A percentile compares a stretch with the other conserved stretches of the same genome.
Conservation (phyloP, 768 basidiomycete genomes). For the Collybia sp. region DNA sequence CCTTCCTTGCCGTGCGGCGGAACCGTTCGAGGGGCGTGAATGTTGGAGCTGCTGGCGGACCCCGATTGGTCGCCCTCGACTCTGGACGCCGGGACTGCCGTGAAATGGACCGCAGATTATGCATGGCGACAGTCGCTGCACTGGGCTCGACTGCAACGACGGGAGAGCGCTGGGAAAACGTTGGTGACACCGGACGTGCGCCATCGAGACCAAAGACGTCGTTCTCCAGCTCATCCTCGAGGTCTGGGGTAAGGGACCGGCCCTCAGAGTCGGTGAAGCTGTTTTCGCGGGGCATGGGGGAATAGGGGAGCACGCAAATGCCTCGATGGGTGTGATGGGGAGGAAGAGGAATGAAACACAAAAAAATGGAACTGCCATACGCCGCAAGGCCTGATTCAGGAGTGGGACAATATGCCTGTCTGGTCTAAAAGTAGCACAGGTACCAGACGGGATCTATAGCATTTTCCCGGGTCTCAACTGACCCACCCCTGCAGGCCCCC, state of each 20-base stretch:
- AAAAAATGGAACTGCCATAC: too few relatives aligned
- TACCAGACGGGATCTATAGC: too few relatives aligned
- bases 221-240: constrained; percentile 36
- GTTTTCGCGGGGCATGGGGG: constrained; percentile 58
- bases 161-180: constrained; percentile 6
- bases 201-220: constrained; percentile 1
- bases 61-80: constrained; percentile 8
- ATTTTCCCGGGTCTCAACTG: too few relatives aligned
- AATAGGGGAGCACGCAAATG: too few relatives aligned
- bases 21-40: constrained; percentile 46
- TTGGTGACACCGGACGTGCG: constrained; percentile 13
- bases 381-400: too few relatives aligned
- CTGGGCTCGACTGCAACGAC: background rate
- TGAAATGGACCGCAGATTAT: constrained; percentile 10
- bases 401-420: too few relatives aligned
- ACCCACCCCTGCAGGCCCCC: too few relatives aligned
- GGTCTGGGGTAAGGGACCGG: constrained; percentile 62
- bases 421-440: too few relatives aligned
- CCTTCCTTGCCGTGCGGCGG: constrained; percentile 49
- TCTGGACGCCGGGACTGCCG: constrained; percentile 10
- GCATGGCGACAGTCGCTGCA: background rate
- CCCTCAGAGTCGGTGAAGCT: constrained; percentile 65
- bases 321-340: background rate
- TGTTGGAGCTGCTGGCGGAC: constrained; percentile 1
- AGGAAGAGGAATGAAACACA: background rate